A percentile compares a stretch with the other conserved stretches of the same genome.
These are phyloP conservation scores for Thalassiosira exigua DNA, from an alignment of 352 stramenopile genomes.

Conservation along the genomic window DNA sequence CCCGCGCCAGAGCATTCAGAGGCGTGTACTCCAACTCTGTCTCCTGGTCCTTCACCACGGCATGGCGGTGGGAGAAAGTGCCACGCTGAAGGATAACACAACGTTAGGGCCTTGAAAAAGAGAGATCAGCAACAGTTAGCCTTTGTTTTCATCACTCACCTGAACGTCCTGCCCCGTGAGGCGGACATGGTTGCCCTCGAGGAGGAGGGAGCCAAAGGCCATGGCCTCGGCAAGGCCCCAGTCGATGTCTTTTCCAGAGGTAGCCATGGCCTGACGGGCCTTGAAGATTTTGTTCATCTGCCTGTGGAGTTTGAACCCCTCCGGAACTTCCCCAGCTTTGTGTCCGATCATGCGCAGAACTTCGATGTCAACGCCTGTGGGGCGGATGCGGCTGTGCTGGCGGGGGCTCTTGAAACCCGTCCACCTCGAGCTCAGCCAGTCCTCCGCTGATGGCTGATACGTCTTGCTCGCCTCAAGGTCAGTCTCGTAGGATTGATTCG, in stretches of 20 bases:
- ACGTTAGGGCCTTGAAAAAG: too few relatives aligned
- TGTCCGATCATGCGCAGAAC: conserved; percentile 92
- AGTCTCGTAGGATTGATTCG: conserved; percentile 89
- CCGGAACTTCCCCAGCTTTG: conserved; percentile 85
- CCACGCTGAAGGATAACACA: too few relatives aligned
- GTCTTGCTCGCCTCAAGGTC: conserved; percentile 94
- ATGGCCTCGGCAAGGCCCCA: conserved; percentile 96
- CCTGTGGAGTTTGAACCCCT: conserved; percentile 91
- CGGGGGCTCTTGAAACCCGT: conserved; percentile 96
- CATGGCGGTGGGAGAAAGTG: conserved; percentile 91
- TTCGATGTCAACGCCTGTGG: conserved; percentile 93
- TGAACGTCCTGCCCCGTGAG: conserved; percentile 95
- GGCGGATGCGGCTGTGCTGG: conserved; percentile 88
- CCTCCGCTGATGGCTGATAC: conserved; percentile 90
- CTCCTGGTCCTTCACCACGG: conserved; percentile 93
- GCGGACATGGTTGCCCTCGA: conserved; percentile 91
- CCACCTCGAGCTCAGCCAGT: conserved; percentile 95
- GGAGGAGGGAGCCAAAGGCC: conserved; percentile 92
- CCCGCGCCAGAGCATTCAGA: conserved; percentile 91
- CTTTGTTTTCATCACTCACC: too few relatives aligned
- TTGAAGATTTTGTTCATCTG: conserved; percentile 94
- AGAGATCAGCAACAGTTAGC: too few relatives aligned
- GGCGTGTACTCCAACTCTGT: conserved; percentile 94
- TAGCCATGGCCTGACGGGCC: conserved; percentile 87
- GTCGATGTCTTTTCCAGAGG: conserved; percentile 90